Conservation (phyloP, 176 grass and related monocot species). For the Alloteropsis semialata region DNA sequence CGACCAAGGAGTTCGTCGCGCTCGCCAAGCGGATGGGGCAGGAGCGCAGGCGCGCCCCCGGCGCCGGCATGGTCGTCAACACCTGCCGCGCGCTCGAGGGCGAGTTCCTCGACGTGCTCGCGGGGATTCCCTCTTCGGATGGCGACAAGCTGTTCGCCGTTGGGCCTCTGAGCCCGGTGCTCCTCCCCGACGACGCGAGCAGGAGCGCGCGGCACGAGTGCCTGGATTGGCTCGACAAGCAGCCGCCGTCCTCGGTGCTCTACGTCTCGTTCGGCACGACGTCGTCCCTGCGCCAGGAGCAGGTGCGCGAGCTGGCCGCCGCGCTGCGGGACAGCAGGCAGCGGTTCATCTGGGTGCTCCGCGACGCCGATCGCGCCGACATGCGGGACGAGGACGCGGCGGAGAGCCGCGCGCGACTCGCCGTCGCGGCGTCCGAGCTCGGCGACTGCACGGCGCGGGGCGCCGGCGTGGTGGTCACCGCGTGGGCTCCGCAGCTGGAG, state of each 20-base stretch:
- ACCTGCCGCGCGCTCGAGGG: conserved; percentile 57
- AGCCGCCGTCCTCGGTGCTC: conserved; percentile 54
- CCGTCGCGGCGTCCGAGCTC: conserved; percentile 15
- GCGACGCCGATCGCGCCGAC: conserved; percentile 47
- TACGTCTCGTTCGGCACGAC: conserved; percentile 84
- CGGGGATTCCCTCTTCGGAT: conserved; percentile 6
- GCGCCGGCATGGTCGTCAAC: conserved; percentile 53
- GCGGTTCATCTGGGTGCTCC: conserved; percentile 54
- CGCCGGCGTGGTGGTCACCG: conserved; percentile 26
- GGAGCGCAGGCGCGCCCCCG: neutral
- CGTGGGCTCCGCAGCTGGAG: conserved; percentile 82
- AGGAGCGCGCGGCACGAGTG: conserved; percentile 29
- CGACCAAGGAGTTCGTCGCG: conserved; percentile 34
- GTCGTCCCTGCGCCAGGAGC: conserved; percentile 47
- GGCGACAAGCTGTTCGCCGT: conserved; percentile 54
- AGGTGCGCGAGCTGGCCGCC: conserved; percentile 57
- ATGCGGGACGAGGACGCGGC: neutral
- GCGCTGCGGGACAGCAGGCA: conserved; percentile 37
- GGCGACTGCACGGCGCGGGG: neutral
- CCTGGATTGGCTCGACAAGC: conserved; percentile 65
- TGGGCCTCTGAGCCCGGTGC: conserved; percentile 42
- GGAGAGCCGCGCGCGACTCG: neutral
- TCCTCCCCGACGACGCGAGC: neutral
- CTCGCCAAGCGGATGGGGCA: conserved; percentile 8
- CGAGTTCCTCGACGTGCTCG: conserved; percentile 56